Base-by-base conservation (phyloP, 2,329 filamentous ascomycete genomes). In the Fusarium nelsonii region DNA sequence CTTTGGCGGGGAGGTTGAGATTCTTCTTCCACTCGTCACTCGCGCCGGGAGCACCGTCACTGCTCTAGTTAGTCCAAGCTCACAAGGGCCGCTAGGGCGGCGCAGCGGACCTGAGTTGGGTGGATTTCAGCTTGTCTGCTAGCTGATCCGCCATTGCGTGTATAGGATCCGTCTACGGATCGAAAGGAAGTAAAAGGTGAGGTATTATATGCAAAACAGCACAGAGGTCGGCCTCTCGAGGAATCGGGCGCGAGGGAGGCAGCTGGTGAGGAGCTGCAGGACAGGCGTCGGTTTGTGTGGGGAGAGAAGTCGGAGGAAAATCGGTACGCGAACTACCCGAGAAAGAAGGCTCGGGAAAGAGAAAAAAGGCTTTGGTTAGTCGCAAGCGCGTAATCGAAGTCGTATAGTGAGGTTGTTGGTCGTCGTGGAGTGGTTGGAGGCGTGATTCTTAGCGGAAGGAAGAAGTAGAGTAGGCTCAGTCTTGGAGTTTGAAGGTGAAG, bases 21-120 rank as follows among this genome's bases (percentile, higher is more conserved):
- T 81, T 87, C 76, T 89, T 86, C 82, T 92, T 92, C 92, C 92
- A 95, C 77, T 93, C 89, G 32, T 88, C 87, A 52, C 69, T 76
- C 53, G 70, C 73, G 65, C 84, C 79, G 74, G 81, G 78, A 69
- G 82, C 71, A 73, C 80, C 82, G 76, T 88, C 84, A 77, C 83
- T 84, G 74, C 72, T 73, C 78, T 57, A 76, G 77, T 82, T 73
- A 82, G 79, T 76, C 61, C 68, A 68, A 73, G 71, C 55, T 74
- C 61, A 70, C 58, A 68, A 69, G 56, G 59, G 60, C 62, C 67
- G 60, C 60, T 56, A 65, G 60, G 67, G 34, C 70, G 58, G 64
- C 64, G 60, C 58, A 60, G 72, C 80, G 72, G 70, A 83, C 80
- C 80, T 81, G 63, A 83, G 74, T 73, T 78, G 77, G 65, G 80